Percentiles rank a stretch among this genome's conserved stretches.
Conservation (phyloP, 345 rosid species). For the Lumnitzera racemosa region DNA sequence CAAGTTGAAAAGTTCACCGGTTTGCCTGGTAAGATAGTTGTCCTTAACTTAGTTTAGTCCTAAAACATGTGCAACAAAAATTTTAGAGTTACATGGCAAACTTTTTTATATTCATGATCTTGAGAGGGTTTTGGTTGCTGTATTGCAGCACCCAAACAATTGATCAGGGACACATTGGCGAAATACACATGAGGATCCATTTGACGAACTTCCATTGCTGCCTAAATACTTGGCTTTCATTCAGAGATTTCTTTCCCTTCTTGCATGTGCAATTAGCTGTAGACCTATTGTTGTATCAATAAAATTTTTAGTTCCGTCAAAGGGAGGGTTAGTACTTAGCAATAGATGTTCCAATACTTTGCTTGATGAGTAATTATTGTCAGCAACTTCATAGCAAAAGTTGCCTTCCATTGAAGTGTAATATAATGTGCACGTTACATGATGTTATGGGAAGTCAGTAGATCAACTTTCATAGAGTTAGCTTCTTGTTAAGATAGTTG, state of each 20-base stretch:
- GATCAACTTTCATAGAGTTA: too few relatives aligned
- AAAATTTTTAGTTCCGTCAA: conserved; percentile 2
- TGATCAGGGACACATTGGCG: conserved; percentile 40
- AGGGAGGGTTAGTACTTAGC: neutral
- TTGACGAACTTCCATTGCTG: conserved; percentile 4
- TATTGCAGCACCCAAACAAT: conserved; percentile 43
- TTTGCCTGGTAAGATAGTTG: conserved; percentile 38
- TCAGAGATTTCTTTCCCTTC: conserved; percentile 7
- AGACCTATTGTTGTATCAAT: conserved; percentile 15
- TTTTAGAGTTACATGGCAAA: neutral
- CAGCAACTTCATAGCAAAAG: neutral
- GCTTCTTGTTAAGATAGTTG: too few relatives aligned
- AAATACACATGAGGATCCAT: conserved; percentile 21
- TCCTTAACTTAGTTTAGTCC: neutral
- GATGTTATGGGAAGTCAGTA: too few relatives aligned
- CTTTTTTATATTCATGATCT: neutral
- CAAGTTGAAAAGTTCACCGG: conserved; percentile 59
- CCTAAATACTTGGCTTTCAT: conserved; percentile 2
- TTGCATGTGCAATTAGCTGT: conserved; percentile 12
- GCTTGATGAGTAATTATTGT: neutral
- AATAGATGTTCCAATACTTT: neutral
- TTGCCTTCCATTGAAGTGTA: too few relatives aligned
- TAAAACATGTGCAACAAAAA: neutral
- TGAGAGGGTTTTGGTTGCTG: neutral
- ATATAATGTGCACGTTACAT: too few relatives aligned